These are phyloP conservation scores for Sporothrix pallida DNA, from an alignment of 2,329 filamentous ascomycete species.

Conservation along the genomic window DNA sequence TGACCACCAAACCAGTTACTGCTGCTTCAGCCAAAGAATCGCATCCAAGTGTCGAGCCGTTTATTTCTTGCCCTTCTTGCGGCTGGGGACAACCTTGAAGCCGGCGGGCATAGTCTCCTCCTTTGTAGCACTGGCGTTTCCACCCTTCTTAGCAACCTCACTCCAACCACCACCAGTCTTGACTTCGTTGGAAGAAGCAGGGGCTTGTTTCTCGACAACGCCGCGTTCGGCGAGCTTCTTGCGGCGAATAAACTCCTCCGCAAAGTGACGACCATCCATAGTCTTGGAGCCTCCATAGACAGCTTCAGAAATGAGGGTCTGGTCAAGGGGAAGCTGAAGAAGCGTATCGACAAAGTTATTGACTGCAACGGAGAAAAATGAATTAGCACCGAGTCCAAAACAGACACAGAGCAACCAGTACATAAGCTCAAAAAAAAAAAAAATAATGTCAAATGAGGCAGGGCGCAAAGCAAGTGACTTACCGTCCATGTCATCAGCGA, in stretches of 20 bases:
- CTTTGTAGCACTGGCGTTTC: constrained; percentile 55
- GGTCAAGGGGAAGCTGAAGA: constrained; percentile 75
- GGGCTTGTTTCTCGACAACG: constrained; percentile 72
- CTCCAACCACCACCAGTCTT: constrained; percentile 77
- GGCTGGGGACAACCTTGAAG: constrained; percentile 89
- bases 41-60: background rate
- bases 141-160: constrained; percentile 94
- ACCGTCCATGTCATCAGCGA: constrained; percentile 59
- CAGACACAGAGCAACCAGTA: background rate
- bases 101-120: constrained; percentile 55
- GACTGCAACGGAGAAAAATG: constrained; percentile 51
- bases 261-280: constrained; percentile 91
- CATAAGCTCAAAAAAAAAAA: too few species aligned
- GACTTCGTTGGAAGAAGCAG: constrained; percentile 41
- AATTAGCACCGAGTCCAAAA: background rate
- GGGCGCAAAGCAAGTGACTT: constrained; percentile 44
- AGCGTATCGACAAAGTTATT: constrained; percentile 81
- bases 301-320: constrained; percentile 83
- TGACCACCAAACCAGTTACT: background rate
- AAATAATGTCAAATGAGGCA: background rate
- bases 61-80: constrained; percentile 88
- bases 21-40: background rate
- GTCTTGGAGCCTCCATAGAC: constrained; percentile 87
- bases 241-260: constrained; percentile 90
- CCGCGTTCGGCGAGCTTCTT: constrained; percentile 94